Evolutionary conservation across 1,139 yeast genomes (phyloP), one percentile per base, ranked within the genome.

Genomic region (Candida sanyaensis): DNA sequence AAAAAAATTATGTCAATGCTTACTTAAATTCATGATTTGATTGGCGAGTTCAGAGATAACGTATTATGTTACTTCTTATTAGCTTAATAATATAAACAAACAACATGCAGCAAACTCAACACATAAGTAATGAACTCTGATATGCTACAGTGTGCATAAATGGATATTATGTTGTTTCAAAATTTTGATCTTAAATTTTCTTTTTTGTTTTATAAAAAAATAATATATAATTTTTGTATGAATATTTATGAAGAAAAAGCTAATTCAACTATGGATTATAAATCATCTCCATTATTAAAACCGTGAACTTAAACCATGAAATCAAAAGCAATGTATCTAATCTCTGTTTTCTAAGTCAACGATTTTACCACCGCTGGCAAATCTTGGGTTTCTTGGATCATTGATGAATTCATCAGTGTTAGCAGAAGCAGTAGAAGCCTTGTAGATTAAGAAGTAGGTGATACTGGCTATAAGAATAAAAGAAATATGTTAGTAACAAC

Each of bases 341-440:
- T 51, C 53, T 43, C 43, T 51, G 43, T 73, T 71, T 57, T 71
- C 76, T 63, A 75, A 73, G 57, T 75, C 79, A 55, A 75, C 72
- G 68, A 72, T 74, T 69, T 75, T 75, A 56, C 79, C 80, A 61
- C 80, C 80, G 52, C 63, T 68, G 60, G 74, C 72, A 53, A 75
- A 75, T 71, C 80, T 75, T 61, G 80, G 80, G 67, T 75, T 80
- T 73, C 79, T 75, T 68, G 80, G 80, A 64, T 75, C 80, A 58
- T 75, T 75, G 61, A 75, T 75, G 66, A 71, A 75, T 63, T 75
- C 80, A 50, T 70, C 76, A 46, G 79, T 69, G 75, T 75, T 69
- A 69, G 66, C 65, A 50, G 77, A 71, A 51, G 77, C 79, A 54
- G 59, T 59, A 48, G 74, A 62, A 37, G 68, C 78, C 65, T 74